A percentile compares a stretch with the other conserved stretches of the same genome.
These are phyloP conservation scores for Nannochloropsis gaditana DNA, from an alignment of 108 stramenopile species.

Conservation along the genomic window DNA sequence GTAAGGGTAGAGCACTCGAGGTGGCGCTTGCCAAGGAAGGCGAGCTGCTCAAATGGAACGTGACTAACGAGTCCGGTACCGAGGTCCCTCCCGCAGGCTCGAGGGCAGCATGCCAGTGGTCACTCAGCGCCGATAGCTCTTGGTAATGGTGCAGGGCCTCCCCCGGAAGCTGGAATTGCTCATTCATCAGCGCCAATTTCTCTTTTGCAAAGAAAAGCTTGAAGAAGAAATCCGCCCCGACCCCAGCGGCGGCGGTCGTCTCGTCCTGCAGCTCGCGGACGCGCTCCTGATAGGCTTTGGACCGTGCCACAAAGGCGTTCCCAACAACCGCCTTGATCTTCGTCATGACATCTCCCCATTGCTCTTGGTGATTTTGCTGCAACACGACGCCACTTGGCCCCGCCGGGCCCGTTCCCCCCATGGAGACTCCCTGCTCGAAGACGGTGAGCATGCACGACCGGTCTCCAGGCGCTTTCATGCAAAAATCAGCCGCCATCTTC, in stretches of 20 bases:
- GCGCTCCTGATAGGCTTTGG: neutral
- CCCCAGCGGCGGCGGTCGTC: neutral
- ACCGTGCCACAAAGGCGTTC: neutral
- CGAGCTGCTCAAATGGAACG: neutral
- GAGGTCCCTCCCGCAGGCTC: neutral
- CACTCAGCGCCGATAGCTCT: neutral
- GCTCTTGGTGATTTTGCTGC: constrained; percentile 14
- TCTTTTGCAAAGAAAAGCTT: neutral
- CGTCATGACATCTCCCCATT: constrained; percentile 19
- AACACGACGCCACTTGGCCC: neutral
- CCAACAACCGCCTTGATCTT: neutral
- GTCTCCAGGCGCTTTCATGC: neutral
- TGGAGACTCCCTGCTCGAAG: neutral
- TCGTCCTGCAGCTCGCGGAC: neutral
- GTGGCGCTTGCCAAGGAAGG: neutral
- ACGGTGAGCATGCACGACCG: neutral
- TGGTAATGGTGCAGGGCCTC: constrained; percentile 20
- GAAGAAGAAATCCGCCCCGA: neutral
- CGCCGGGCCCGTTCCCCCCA: neutral
- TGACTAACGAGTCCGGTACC: neutral
- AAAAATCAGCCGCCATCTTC: neutral
- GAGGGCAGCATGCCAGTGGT: constrained; percentile 9
- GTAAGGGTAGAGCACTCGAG: neutral
- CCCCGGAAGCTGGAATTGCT: constrained; percentile 2
- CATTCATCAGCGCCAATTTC: constrained; percentile 17